A percentile compares a stretch with the other conserved stretches of the same genome.
Evolutionary conservation across 108 stramenopile species (phyloP).

Genomic region (Cyclotella baltica): DNA sequence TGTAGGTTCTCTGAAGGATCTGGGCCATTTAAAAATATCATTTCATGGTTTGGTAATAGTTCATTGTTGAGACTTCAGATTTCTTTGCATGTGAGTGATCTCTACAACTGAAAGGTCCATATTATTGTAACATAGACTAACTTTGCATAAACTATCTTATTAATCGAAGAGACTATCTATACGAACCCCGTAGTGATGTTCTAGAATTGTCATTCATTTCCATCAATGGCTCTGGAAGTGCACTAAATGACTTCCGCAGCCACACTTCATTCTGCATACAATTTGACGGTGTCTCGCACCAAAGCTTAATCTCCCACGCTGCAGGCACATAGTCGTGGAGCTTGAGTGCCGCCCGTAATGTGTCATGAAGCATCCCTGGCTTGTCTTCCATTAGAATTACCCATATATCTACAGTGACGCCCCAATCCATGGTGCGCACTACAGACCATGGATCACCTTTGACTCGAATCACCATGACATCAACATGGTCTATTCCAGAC

Average conservation of each 20-base stretch:
- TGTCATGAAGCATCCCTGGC: conserved; percentile 41
- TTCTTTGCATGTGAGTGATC: too few relatives aligned
- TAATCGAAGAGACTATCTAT: too few relatives aligned
- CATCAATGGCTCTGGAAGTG: conserved; percentile 36
- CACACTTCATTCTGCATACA: conserved; percentile 65
- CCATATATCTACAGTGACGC: conserved; percentile 57
- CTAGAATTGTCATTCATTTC: too few relatives aligned
- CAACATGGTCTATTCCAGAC: conserved; percentile 46
- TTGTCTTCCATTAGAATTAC: conserved; percentile 52
- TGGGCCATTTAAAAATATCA: too few relatives aligned
- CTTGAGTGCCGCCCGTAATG: conserved; percentile 42
- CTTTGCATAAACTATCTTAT: too few relatives aligned
- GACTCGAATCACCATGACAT: conserved; percentile 58
- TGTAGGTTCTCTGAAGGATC: too few relatives aligned
- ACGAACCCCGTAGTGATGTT: too few relatives aligned
- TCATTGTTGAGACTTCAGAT: too few relatives aligned
- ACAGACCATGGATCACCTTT: conserved; percentile 58
- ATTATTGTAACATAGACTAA: too few relatives aligned
- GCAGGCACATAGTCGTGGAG: conserved; percentile 61
- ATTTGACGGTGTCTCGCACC: conserved; percentile 51
- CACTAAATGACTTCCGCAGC: conserved; percentile 60
- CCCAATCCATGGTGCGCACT: conserved; percentile 60
- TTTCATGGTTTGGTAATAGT: too few relatives aligned
- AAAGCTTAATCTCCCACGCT: conserved; percentile 63
- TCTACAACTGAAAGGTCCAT: too few relatives aligned